Percentiles rank a stretch among this genome's conserved stretches.
These are phyloP conservation scores for Polyplosphaeria fusca DNA, from an alignment of 495 filamentous ascomycete genomes.

Conservation along the genomic window DNA sequence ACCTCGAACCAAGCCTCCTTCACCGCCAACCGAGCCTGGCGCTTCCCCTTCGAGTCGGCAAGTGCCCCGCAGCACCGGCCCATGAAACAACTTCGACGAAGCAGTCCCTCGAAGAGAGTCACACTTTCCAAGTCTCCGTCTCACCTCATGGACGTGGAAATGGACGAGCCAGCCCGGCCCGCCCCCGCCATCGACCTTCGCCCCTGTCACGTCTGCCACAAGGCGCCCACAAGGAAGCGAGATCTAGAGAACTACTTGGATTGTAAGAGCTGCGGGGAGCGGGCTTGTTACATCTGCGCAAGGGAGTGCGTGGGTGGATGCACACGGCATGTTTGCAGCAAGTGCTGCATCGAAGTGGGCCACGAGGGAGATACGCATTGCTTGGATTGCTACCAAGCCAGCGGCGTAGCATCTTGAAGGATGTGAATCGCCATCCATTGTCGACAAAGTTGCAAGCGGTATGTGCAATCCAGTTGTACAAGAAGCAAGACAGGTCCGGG, in stretches of 20 bases:
- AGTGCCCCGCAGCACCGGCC: background rate
- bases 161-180: background rate
- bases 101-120: background rate
- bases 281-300: conserved; percentile 30
- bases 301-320: conserved; percentile 19
- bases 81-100: conserved; percentile 7
- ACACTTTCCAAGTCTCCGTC: conserved; percentile 5
- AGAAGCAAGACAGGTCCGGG: too few relatives aligned
- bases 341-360: conserved; percentile 30
- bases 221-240: conserved; percentile 14
- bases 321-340: conserved; percentile 17
- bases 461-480: too few relatives aligned
- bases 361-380: conserved; percentile 30
- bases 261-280: conserved; percentile 23
- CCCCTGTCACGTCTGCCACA: conserved; percentile 30
- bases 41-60: background rate
- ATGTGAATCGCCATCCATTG: too few relatives aligned
- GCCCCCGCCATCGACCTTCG: conserved; percentile 11
- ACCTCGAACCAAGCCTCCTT: background rate
- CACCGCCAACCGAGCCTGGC: background rate
- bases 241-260: conserved; percentile 26
- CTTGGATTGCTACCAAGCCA: conserved; percentile 14
- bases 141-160: conserved; percentile 24
- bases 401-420: too few relatives aligned
- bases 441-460: too few relatives aligned